A percentile compares a stretch with the other conserved stretches of the same genome.
Conservation (phyloP, 495 filamentous ascomycete species). For the Emericellopsis terricola region DNA sequence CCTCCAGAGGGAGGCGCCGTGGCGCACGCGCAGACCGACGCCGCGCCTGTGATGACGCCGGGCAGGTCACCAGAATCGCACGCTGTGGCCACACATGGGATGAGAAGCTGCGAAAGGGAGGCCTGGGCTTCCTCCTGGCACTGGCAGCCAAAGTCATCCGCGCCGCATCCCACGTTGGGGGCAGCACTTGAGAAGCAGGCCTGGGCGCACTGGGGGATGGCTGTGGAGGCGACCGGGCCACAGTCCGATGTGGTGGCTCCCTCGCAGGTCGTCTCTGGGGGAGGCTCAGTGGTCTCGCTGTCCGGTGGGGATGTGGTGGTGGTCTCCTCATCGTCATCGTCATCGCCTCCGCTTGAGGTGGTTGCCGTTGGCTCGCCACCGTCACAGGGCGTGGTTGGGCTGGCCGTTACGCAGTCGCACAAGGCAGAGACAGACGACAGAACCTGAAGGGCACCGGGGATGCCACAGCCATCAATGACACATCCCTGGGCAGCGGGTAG, state of each 20-base stretch:
- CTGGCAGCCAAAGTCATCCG: not conserved
- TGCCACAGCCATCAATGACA: conserved; percentile 2
- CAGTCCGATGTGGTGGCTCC: not conserved
- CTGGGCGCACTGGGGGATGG: not conserved
- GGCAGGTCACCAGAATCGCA: not conserved
- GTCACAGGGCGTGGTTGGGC: not conserved
- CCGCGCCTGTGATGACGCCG: not conserved
- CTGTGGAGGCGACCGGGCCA: not conserved
- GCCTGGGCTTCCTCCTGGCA: not conserved
- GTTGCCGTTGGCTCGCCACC: not conserved
- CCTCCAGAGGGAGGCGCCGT: no score
- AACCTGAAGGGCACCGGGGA: not conserved
- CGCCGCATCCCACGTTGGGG: not conserved
- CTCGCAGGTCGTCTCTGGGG: not conserved
- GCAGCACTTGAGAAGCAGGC: not conserved
- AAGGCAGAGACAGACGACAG: not conserved
- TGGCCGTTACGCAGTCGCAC: not conserved
- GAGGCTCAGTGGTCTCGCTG: not conserved
- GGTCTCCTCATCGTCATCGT: not conserved
- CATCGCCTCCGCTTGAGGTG: not conserved
- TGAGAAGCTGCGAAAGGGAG: not conserved
- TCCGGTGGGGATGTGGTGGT: not conserved
- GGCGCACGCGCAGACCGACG: conserved; percentile 2
- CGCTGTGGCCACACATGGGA: not conserved
- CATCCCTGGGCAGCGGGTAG: not conserved